Evolutionary conservation across 108 stramenopile species (phyloP).

Genomic region (Stephanodiscus minutulus): DNA sequence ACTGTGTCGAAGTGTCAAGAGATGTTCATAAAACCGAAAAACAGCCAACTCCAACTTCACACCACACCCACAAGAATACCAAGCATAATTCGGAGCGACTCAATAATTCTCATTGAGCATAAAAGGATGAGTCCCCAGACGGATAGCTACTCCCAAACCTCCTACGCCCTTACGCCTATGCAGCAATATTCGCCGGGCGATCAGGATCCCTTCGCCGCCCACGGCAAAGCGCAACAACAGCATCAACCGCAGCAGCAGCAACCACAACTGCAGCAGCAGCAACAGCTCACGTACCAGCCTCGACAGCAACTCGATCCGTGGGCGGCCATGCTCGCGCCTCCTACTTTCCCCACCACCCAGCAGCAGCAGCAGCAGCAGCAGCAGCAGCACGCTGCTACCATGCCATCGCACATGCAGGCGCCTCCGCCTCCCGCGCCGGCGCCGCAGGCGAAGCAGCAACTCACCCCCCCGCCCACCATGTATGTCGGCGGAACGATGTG

Average conservation of each 20-base stretch:
- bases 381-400: no score
- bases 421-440: no score
- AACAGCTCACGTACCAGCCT: neutral
- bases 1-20: no score
- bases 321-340: conserved; percentile 16
- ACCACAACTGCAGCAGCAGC: neutral
- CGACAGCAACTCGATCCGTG: conserved; percentile 13
- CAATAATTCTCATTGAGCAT: no score
- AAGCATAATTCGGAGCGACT: no score
- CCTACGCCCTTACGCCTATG: no score
- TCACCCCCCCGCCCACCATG: conserved; percentile 18
- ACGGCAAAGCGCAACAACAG: neutral
- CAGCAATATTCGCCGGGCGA: neutral
- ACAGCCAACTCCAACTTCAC: no score
- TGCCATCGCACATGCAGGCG: neutral
- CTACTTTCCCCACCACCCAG: neutral
- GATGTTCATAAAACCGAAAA: no score
- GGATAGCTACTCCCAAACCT: neutral
- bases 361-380: no score
- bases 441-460: conserved; percentile 3
- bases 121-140: neutral
- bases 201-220: no score
- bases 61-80: no score
- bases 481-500: no score
- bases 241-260: neutral